Evolutionary conservation across 2,329 filamentous ascomycete genomes (phyloP), one percentile per base, ranked within the genome.

Genomic region (Clarireedia hainanense): DNA sequence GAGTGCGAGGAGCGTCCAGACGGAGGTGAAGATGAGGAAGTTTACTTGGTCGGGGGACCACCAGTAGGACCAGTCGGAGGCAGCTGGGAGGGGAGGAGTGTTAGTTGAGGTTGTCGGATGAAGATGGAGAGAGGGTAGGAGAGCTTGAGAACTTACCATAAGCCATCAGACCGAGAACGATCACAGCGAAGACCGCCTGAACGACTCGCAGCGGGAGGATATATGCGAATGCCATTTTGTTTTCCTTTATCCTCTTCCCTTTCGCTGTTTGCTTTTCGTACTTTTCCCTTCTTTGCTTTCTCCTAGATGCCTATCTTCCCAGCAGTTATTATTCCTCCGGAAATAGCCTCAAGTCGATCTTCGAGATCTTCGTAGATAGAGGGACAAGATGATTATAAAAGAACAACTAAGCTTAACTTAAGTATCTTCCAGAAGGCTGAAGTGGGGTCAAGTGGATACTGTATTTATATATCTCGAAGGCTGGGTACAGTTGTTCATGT

Each of bases 1-100:
- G 36, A 92, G 76, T 4, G 85, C 73, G 60, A 94, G 77, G 48
- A 90, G 70, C 1, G 89, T 87, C 88, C 89, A 95, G 63, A 91
- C 75, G 42, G 83, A 76, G 68, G 78, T 79, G 79, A 95, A 95
- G 72, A 95, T 76, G 72, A 92, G 79, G 74, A 94, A 95, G 72
- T 85, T 84, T 69, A 88, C 75, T 37, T 78, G 73, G 10, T 79
- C 75, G 6, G 86, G 84, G 2, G 75, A 72, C 55, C 64, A 66
- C 58, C 58, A 65, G 37, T 73, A 75, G 51, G 69, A 64, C 67
- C 75, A 68, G 68, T 72, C 76, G 49, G 72, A 74, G 40, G 84
- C 78, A 59, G 85, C 84, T 88, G 63, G 12, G 39, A 6, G 10
- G n/a, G 14, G 24, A n/a, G 37, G 20, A 34, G 39, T 40, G 17